Percentiles rank a stretch among this genome's conserved stretches.
phyloP scores from a whole-genome alignment of 2,329 filamentous ascomycete genomes.

The Tolypocladium endophyticum region DNA sequence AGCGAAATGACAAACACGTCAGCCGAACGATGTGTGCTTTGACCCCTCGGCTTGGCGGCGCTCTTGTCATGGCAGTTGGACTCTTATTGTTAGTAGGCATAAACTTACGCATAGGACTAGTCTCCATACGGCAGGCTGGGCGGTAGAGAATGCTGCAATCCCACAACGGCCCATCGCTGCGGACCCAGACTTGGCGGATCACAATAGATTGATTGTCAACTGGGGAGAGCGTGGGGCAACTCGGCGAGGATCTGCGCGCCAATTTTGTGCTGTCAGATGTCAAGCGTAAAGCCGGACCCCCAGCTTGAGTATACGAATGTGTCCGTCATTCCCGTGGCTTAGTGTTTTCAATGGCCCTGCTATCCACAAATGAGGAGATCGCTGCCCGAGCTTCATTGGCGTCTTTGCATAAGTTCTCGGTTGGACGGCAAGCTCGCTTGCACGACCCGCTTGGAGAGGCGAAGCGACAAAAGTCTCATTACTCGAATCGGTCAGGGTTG shows the following conservation, averaged over 20 bases:
- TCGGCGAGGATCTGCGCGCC: not conserved
- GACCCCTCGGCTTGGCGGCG: not conserved
- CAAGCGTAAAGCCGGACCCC: no score
- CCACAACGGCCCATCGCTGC: not conserved
- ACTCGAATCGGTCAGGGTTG: not conserved
- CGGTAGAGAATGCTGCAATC: not conserved
- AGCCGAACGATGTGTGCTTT: not conserved
- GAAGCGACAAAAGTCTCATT: no score
- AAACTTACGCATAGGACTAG: no score
- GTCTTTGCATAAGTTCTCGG: not conserved
- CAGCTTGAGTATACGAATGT: no score
- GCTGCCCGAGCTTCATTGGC: not conserved
- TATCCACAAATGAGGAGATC: not conserved
- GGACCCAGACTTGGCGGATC: not conserved
- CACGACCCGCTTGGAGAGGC: not conserved
- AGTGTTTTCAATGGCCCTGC: not conserved
- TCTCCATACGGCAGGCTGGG: not conserved
- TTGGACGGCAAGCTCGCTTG: not conserved
- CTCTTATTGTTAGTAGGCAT: no score
- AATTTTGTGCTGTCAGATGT: no score
- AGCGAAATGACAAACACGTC: not conserved
- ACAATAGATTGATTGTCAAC: no score
- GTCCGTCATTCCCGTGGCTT: not conserved
- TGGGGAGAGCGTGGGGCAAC: not conserved
- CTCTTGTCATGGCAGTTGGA: not conserved